Evolutionary conservation across 2,329 filamentous ascomycete species (phyloP), one percentile per base, ranked within the genome.

Genomic region (Ascochyta lentis): DNA sequence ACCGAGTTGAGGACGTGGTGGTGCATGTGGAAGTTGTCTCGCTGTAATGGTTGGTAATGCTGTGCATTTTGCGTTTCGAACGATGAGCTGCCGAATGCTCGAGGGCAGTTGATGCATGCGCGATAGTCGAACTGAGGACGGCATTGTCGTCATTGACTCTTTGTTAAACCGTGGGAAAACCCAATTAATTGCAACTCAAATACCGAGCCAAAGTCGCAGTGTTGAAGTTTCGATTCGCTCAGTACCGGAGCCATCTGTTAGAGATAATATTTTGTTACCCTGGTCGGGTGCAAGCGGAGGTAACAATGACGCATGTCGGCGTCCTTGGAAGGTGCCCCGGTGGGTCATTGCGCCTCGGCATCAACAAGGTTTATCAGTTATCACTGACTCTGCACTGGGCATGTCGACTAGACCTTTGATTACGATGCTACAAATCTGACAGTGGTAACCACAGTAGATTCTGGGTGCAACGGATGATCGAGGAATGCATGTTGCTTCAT

Each of bases 41-140:
- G 41, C 34, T 31, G 42, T 16, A 15, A 44, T 23, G 23, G 23
- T 8, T 26, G 47, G 24, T 2, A 29, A 4, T 35, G 34, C 51
- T 33, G 46, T 39, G 29, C 12, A 49, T 29, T 13, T 54, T 15
- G 58, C n/a, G 39, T 27, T 56, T 19, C 55, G 43, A 27, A 54
- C 49, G 12, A 68, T 44, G 19, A 69, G 23, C 34, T 67, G 66
- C 15, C 56, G 60, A 15, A 69, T 35, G 23, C 64, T 56, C 26
- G 52, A 49, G 10, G 70, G 66, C 48, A 72, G 55, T 57, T 65
- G 54, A 19, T 41, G 45, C 10, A 43, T 38, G 26, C 33, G 58
- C 34, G 60, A 53, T 19, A 67, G 23, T 8, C 54, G 55, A 33
- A 1, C 5, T 6, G 33, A 4, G 1, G 31, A 48, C 2, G 39